A percentile compares a stretch with the other conserved stretches of the same genome.
These are phyloP conservation scores for Oryza brachyantha DNA, from an alignment of 176 grass and related monocot genomes.

Conservation along the genomic window DNA sequence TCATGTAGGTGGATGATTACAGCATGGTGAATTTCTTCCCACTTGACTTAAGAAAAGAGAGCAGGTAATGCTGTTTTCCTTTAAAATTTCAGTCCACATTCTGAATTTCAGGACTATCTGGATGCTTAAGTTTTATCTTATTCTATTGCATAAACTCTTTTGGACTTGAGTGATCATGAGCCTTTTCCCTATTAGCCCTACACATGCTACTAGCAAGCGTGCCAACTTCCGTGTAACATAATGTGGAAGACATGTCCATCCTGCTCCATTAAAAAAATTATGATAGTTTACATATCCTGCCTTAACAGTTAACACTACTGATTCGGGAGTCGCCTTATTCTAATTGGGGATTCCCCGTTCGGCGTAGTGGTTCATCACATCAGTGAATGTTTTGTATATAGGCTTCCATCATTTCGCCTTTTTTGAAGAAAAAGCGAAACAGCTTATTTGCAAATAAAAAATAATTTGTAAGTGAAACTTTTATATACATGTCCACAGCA, in stretches of 20 bases:
- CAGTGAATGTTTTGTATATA: too few species aligned
- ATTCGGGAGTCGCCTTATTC: neutral
- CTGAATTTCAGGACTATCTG: neutral
- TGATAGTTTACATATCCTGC: neutral
- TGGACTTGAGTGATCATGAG: neutral
- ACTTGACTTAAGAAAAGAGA: constrained; percentile 78
- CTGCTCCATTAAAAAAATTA: neutral
- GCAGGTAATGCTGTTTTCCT: constrained; percentile 51
- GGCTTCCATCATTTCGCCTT: too few species aligned
- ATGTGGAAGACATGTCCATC: neutral
- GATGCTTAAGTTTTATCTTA: neutral
- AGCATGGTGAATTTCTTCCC: constrained; percentile 91
- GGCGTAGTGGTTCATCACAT: neutral
- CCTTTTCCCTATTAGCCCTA: neutral
- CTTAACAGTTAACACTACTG: neutral
- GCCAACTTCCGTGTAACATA: neutral
- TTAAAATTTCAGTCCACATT: constrained; percentile 5
- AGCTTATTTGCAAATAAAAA: too few species aligned
- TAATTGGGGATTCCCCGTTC: neutral
- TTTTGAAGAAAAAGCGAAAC: too few species aligned
- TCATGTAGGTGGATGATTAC: constrained; percentile 77
- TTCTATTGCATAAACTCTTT: neutral
- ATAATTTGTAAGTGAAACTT: too few species aligned
- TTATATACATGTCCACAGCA: too few species aligned
- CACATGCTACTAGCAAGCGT: neutral